Evolutionary conservation across 1,139 yeast genomes (phyloP), one percentile per base, ranked within the genome.

Genomic region (Debaryomycetaceae sp.): DNA sequence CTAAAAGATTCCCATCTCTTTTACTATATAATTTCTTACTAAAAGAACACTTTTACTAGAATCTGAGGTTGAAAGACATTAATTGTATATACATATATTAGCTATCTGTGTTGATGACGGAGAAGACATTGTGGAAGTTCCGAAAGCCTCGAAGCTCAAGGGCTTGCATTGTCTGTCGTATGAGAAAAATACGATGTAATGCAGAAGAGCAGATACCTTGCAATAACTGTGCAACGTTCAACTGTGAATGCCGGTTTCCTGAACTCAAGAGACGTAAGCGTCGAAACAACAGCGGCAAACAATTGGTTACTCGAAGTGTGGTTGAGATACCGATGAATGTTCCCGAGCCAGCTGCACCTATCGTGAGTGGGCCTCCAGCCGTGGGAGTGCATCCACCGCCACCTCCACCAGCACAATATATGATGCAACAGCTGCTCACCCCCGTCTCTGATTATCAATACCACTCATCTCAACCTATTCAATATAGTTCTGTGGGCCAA

Each of bases 151-250:
- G 75, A 32, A 67, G 75, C 3, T 51, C 65, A 6, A 51, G 70
- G 30, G 76, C 75, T 2, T 71, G 76, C 42, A 53, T 62, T 9
- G 61, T 62, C 6, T 79, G 85, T 52, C 81, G 81, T 41, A 65
- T 78, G 16, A 61, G 84, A 24, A 79, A 79, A 51, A 84, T 79
- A n/a, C 68, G 84, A 16, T 78, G 83, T 54, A 81, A 78, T 49
- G 56, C 59, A 15, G 60, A 52, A 38, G 47, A 45, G 33, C 53
- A 50, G 41, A 46, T 53, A 14, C 60, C 63, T 2, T 56, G 61
- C 42, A 45, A 57, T 30, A 58, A 58, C 41, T 58, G 62, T 36
- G 48, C 48, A 36, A 49, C 55, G 4, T 54, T 52, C 41, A 58
- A 58, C 6, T 49, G 56, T 33, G 58, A 53, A 17, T 58, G 62